Evolutionary conservation across 345 rosid genomes (phyloP), one percentile per base, ranked within the genome.

Genomic region (Sonneratia alba): DNA sequence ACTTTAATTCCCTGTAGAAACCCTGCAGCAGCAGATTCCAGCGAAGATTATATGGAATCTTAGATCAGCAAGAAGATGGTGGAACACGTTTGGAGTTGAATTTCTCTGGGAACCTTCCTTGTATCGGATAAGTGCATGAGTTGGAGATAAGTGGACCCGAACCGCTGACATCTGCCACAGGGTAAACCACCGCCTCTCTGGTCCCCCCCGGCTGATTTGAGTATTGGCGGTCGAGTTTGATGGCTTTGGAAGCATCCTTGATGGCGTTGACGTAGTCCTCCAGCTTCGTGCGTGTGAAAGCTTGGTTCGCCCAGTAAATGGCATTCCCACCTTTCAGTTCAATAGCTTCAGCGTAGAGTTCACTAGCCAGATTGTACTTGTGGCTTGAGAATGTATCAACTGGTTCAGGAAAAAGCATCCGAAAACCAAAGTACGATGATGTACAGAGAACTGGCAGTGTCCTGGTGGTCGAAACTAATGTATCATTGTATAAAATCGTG

Each of bases 201-300:
- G 32, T n/a, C n/a, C 32, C 32, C 32, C 32, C 32, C 32, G 32
- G 32, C 32, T 27, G 32, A 27, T 71, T 71, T 37, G 73, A 71
- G 36, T 71, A 71, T 36, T 71, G 2, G 0, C 27, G 13, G 61
- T 68, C 76, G 2, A 74, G 66, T 68, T 74, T 71, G 27, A 57
- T 27, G 36, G 76, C 72, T 47, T 56, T 59, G 6, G 48, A 68
- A 4, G 72, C 24, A 34, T 57, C 76, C 36, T 57, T 42, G 9
- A 74, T 61, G n/a, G 47, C 67, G 14, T 55, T 51, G 14, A 22
- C 72, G n/a, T 74, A 57, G 43, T 74, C 76, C 71, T 74, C 76
- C 66, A 68, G 67, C 24, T 74, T 68, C 10, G 65, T 68, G 38
- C 7, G 48, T 1, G 68, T 59, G 16, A 56, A 9, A 36, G 27